phyloP scores from a whole-genome alignment of 2,329 filamentous ascomycete genomes.

The Aureobasidium sp. region DNA sequence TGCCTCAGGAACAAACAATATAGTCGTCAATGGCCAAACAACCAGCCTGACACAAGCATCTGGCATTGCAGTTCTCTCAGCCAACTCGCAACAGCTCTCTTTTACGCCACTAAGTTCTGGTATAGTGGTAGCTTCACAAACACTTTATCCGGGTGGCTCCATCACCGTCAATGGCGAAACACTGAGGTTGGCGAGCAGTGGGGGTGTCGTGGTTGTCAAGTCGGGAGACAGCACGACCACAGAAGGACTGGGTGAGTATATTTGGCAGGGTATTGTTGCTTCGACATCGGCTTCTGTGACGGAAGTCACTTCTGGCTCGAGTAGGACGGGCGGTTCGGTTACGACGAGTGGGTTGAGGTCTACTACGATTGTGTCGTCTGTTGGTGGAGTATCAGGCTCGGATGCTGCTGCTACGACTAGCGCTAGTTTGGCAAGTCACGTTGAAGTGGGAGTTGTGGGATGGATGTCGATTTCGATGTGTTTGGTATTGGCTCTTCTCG shows the following conservation, averaged over 20 bases:
- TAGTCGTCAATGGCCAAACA: background rate
- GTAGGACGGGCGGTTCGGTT: background rate
- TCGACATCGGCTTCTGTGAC: background rate
- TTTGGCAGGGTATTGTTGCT: background rate
- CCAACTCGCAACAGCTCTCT: background rate
- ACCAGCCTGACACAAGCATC: background rate
- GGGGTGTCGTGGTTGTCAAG: background rate
- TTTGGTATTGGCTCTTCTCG: background rate
- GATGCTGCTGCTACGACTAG: background rate
- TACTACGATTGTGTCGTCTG: background rate
- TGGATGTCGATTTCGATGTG: background rate
- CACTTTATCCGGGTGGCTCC: constrained; percentile 18
- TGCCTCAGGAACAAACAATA: background rate
- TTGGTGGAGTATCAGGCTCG: too few species aligned
- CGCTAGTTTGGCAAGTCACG: background rate
- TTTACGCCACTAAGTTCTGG: background rate
- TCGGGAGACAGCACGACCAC: background rate
- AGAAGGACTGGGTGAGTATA: background rate
- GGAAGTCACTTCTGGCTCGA: background rate
- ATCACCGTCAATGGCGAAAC: constrained; percentile 26
- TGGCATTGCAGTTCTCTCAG: background rate
- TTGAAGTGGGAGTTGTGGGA: background rate
- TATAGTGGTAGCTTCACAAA: constrained; percentile 6
- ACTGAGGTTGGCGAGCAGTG: background rate
- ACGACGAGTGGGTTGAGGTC: background rate